Evolutionary conservation across 768 basidiomycete species (phyloP).

Genomic region (Tubosaeta sp.): DNA sequence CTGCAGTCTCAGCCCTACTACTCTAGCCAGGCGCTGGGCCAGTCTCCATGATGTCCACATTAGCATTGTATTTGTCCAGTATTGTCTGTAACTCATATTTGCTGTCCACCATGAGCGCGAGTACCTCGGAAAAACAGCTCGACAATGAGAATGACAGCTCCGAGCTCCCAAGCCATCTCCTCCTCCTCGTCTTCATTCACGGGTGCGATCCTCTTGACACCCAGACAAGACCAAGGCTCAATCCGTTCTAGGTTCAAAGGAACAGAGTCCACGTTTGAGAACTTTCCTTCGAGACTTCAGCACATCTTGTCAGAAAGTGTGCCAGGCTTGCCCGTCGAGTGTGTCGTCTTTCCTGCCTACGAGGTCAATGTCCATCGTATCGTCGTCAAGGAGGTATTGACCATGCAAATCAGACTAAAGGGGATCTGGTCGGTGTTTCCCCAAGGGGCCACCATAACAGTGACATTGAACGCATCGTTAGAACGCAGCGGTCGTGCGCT

Average conservation of each 20-base stretch:
- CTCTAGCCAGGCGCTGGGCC: slow-evolving; percentile 36
- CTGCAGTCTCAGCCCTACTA: slow-evolving; percentile 56
- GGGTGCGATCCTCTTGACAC: slow-evolving; percentile 44
- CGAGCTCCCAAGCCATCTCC: slow-evolving; percentile 34
- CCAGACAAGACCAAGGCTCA: not conserved
- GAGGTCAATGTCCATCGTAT: slow-evolving; percentile 47
- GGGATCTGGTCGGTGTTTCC: slow-evolving; percentile 64
- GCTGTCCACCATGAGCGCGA: slow-evolving; percentile 9
- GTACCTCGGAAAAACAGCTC: slow-evolving; percentile 4
- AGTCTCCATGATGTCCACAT: slow-evolving; percentile 23
- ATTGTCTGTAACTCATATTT: not conserved
- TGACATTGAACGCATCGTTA: slow-evolving; percentile 26
- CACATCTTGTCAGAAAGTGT: slow-evolving; percentile 72
- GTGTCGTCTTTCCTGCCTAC: slow-evolving; percentile 83
- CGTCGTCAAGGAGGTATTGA: slow-evolving; percentile 9
- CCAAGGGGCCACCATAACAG: not conserved
- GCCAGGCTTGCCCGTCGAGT: slow-evolving; percentile 55
- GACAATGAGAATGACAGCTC: slow-evolving; percentile 3
- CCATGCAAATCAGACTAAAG: slow-evolving; percentile 65
- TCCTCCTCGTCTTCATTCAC: slow-evolving; percentile 76
- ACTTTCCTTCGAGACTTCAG: slow-evolving; percentile 75
- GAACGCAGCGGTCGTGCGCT: slow-evolving; percentile 77
- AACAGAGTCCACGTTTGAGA: slow-evolving; percentile 65
- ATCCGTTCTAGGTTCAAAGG: slow-evolving; percentile 45
- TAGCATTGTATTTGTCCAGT: not conserved